Conservation (phyloP, 2,329 filamentous ascomycete genomes). For the Lasiodiplodia theobromae region DNA sequence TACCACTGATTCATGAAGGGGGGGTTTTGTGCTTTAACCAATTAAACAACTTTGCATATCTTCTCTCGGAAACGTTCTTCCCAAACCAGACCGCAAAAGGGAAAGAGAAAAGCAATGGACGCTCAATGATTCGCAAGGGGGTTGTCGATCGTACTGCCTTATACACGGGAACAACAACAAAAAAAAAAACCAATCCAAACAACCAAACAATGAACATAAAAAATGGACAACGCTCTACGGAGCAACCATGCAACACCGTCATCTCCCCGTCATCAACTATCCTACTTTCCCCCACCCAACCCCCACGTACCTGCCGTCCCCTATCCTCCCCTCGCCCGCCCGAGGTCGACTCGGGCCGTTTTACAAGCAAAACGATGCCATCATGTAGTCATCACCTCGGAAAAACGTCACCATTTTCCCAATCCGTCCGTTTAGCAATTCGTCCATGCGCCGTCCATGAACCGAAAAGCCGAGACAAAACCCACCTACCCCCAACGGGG, state of each 20-base stretch:
- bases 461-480: neutral
- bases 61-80: neutral
- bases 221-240: neutral
- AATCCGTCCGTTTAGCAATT: neutral
- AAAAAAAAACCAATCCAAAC: neutral
- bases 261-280: neutral
- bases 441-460: neutral
- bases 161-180: neutral
- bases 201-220: neutral
- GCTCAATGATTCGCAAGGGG: neutral
- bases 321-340: constrained; percentile 7
- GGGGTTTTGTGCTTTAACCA: neutral
- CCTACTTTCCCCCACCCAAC: neutral
- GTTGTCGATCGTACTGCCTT: neutral
- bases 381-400: neutral
- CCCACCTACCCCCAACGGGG: neutral
- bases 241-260: neutral
- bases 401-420: neutral
- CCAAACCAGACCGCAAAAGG: neutral
- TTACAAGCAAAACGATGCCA: neutral
- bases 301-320: neutral
- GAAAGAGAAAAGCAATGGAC: neutral
- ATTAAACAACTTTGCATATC: neutral
- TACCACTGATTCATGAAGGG: neutral
- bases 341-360: constrained; percentile 15